Evolutionary conservation across 2,329 filamentous ascomycete species (phyloP), one percentile per base, ranked within the genome.

Genomic region (Ceratocystis cubensis): DNA sequence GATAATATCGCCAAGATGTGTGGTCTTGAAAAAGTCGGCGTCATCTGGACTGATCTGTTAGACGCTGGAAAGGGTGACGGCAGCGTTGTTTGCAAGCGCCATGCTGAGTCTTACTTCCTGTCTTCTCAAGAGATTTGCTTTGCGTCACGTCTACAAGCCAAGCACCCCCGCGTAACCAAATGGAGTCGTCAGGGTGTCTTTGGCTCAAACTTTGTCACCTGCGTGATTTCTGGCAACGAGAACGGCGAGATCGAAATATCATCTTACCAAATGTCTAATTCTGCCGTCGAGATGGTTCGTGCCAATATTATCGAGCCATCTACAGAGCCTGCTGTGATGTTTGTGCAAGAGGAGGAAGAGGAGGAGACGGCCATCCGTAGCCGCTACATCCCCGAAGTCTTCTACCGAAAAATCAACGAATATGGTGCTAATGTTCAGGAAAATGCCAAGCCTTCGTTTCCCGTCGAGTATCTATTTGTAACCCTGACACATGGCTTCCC

Each of bases 401-500:
- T 97, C 77, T 99, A 95, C 78, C 86, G 93, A 69, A 87, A 85
- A 71, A 91, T 96, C 76, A 99, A 99, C 75, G 93, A 99, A 75
- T 96, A 99, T 73, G 92, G 92, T 44, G 90, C 88, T 70, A 96
- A 93, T 71, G 94, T 97, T 6, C 94, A 96, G 74, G 91, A 97
- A 75, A 97, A 96, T 72, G 94, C 94, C 28, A 97, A 96, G 74
- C 94, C 94, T 0, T 86, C 89, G 59, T 99, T 99, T 75, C 94
- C 94, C 0, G 92, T 96, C 62, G 94, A 99, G 74, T 99, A 97
- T 75, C 83, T 99, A 44, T 86, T 97, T 66, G 90, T 97, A 69
- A 97, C 94, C 7, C 82, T 99, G 69, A 99, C 94, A 0, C 93
- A 99, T 74, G 94, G 94, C 68, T 97, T 99, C 78, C 94, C 94